These are phyloP conservation scores for Plasmodium adleri DNA, from an alignment of 169 alveolate genomes.

Conservation along the genomic window DNA sequence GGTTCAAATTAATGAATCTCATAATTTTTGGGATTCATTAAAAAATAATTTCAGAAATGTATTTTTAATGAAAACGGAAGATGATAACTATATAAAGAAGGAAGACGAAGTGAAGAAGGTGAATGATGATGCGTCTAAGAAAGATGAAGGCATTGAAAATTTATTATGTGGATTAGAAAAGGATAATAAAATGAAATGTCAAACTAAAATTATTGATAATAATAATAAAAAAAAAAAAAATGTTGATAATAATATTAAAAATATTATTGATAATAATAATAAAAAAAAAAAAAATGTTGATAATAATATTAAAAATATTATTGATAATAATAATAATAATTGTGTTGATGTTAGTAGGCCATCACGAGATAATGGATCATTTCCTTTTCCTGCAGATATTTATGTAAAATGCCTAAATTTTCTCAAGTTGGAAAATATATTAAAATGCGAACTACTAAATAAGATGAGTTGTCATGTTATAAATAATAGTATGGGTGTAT, in stretches of 20 bases:
- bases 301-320: not conserved
- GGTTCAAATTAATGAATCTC: constrained; percentile 47
- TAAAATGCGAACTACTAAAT: constrained; percentile 53
- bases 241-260: not conserved
- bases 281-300: not conserved
- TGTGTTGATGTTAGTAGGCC: not conserved
- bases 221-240: not conserved
- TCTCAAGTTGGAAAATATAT: constrained; percentile 35
- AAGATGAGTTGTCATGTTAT: constrained; percentile 40
- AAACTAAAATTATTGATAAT: no score
- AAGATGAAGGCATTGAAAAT: not conserved
- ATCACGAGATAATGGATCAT: not conserved
- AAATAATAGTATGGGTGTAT: constrained; percentile 55
- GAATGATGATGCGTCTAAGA: not conserved
- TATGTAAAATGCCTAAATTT: constrained; percentile 61
- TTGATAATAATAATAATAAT: not conserved
- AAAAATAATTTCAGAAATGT: constrained; percentile 71
- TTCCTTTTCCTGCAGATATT: constrained; percentile 49
- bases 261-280: not conserved
- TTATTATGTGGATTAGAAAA: not conserved
- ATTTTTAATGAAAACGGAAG: constrained; percentile 46
- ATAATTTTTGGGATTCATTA: constrained; percentile 59
- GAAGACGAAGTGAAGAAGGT: not conserved
- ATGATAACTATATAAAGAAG: not conserved
- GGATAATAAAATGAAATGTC: not conserved